phyloP scores from a whole-genome alignment of 1,284 basidiomycete genomes.

The Ceratobasidium sp. region DNA sequence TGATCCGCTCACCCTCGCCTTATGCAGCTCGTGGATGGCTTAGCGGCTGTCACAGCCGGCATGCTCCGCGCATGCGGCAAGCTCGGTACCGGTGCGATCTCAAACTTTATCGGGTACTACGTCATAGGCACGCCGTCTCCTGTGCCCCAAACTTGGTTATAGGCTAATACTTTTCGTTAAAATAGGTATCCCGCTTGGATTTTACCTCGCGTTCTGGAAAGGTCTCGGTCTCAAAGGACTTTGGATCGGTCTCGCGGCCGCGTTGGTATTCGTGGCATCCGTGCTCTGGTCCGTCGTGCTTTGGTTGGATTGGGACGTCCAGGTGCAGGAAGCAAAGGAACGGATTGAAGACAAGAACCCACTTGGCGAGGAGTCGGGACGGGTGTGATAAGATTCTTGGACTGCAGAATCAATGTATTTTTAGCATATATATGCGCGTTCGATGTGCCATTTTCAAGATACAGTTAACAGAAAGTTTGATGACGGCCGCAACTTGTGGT shows the following conservation, averaged over 20 bases:
- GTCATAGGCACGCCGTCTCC: slow-evolving; percentile 59
- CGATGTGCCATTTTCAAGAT: not conserved
- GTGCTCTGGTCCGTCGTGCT: slow-evolving; percentile 32
- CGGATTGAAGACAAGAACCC: slow-evolving; percentile 22
- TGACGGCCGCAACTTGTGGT: too few species aligned
- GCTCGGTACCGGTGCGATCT: slow-evolving; percentile 59
- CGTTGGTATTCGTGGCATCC: slow-evolving; percentile 25
- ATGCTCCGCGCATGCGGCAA: slow-evolving; percentile 83
- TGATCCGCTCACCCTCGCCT: not conserved
- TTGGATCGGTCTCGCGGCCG: slow-evolving; percentile 47
- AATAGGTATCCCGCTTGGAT: slow-evolving; percentile 13
- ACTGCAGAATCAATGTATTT: not conserved
- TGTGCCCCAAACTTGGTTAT: not conserved
- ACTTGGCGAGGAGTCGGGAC: not conserved
- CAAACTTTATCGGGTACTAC: slow-evolving; percentile 63
- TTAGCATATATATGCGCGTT: not conserved
- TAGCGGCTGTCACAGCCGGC: slow-evolving; percentile 74
- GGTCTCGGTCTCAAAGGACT: slow-evolving; percentile 45
- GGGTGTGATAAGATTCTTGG: not conserved
- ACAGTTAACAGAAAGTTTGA: not conserved
- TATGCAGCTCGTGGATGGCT: slow-evolving; percentile 64
- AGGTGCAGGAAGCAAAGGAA: slow-evolving; percentile 41
- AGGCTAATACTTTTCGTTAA: not conserved
- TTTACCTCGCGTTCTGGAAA: slow-evolving; percentile 19
- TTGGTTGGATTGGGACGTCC: slow-evolving; percentile 44